These are phyloP conservation scores for Solanum hybrid DNA, from an alignment of 305 asterid species.

Conservation along the genomic window DNA sequence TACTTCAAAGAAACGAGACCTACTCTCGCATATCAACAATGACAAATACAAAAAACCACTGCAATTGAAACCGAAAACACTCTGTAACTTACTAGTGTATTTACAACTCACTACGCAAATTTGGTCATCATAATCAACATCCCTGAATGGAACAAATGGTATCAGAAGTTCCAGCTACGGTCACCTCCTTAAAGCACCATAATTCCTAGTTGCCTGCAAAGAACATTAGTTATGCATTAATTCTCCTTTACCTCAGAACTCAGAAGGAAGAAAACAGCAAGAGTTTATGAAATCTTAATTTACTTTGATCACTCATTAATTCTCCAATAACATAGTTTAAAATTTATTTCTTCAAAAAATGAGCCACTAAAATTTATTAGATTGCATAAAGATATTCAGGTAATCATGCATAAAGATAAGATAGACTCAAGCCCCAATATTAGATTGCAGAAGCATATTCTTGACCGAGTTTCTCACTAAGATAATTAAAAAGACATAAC, in stretches of 20 bases:
- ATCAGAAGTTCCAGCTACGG: neutral
- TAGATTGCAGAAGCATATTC: neutral
- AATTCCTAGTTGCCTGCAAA: slow-evolving; percentile 77
- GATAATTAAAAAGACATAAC: neutral
- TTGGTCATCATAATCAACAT: neutral
- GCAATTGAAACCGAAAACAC: neutral
- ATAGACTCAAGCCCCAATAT: neutral
- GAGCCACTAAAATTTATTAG: neutral
- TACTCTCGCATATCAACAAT: neutral
- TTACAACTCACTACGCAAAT: neutral
- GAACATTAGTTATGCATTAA: neutral
- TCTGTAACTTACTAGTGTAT: neutral
- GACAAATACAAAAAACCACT: neutral
- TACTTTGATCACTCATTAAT: neutral
- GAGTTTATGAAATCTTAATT: neutral
- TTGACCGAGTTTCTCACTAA: neutral
- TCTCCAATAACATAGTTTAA: neutral
- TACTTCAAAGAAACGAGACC: neutral
- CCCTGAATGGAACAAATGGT: neutral
- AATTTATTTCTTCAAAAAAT: neutral
- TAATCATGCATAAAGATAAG: neutral
- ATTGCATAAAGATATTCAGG: neutral
- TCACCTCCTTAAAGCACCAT: slow-evolving; percentile 78
- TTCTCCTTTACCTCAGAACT: neutral
- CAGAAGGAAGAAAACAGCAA: neutral